Evolutionary conservation across 208 protist species (phyloP), one percentile per base, ranked within the genome.

Genomic region (Trypanosoma congolense): DNA sequence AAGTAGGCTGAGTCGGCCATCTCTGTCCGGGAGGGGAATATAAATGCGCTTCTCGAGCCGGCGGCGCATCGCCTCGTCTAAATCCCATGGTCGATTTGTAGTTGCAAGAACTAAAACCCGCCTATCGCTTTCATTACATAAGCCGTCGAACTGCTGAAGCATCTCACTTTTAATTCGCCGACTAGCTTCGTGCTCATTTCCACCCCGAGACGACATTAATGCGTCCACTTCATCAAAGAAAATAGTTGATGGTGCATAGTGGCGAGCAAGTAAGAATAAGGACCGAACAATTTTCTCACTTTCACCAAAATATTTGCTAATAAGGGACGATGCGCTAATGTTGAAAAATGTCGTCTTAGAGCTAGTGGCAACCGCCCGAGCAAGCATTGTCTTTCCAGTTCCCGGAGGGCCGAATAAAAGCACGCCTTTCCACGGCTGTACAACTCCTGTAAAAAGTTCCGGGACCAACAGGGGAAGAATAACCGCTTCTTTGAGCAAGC

Each of bases 381-480:
- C 99, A 70, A 99, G 99, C 24, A 99, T 83, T 2, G 99, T 99
- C 66, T 99, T 99, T 41, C 99, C 99, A 18, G 97, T 99, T 52
- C 99, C 99, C 29, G 98, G 98, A 26, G 98, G 98, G 25, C 98
- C 98, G 70, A 97, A 97, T 2, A 99, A 85, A 42, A 99, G 72
- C n/a, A 99, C 98, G 56, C 94, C 96, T 73, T 98, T 99, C n/a
- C 85, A 96, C 3, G 89, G 86, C 29, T 76, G 52, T 29, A 80
- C 69, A 52, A 91, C 75, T 46, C 83, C 76, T 35, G 45, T 65
- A 64, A 92, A 95, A 36, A 75, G 74, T 60, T 95, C 70, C 16
- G 87, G 87, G 50, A 87, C 70, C 8, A 65, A 61, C 28, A 83
- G 53, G 10, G 87, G 87, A 19, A 90, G 58, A 36, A 92, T 73